Evolutionary conservation across 176 grass and related monocot species (phyloP).

Genomic region (Rhipidocladum racemiflorum): DNA sequence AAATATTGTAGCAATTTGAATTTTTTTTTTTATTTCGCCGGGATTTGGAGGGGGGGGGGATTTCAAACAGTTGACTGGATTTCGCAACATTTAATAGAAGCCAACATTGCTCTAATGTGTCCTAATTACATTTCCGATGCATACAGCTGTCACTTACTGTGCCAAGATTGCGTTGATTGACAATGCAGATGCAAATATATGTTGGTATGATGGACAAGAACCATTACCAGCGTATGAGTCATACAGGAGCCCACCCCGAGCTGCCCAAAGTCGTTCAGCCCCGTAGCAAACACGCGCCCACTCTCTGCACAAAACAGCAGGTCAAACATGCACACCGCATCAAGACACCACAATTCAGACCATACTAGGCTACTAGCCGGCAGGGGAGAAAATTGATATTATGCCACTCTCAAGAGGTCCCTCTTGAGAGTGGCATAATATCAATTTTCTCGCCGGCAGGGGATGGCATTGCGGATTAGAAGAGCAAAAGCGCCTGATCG

Average conservation of each 20-base stretch:
- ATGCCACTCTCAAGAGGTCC: too few species aligned
- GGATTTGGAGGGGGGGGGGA: too few species aligned
- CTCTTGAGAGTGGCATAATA: too few species aligned
- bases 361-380: too few species aligned
- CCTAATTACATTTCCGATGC: neutral
- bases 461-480: too few species aligned
- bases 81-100: neutral
- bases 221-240: conserved; percentile 53
- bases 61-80: neutral
- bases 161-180: neutral
- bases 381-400: too few species aligned
- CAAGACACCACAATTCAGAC: too few species aligned
- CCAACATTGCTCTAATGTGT: neutral
- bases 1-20: too few species aligned
- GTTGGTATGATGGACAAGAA: neutral
- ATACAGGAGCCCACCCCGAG: conserved; percentile 61
- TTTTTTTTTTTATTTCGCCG: too few species aligned
- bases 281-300: conserved; percentile 72
- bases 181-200: neutral
- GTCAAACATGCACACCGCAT: neutral
- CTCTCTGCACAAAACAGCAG: conserved; percentile 47
- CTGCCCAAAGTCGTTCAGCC: conserved; percentile 86
- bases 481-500: too few species aligned
- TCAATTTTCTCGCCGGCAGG: too few species aligned
- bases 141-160: neutral